phyloP scores from a whole-genome alignment of 176 grass and related monocot genomes.

The Ensete glaucum region DNA sequence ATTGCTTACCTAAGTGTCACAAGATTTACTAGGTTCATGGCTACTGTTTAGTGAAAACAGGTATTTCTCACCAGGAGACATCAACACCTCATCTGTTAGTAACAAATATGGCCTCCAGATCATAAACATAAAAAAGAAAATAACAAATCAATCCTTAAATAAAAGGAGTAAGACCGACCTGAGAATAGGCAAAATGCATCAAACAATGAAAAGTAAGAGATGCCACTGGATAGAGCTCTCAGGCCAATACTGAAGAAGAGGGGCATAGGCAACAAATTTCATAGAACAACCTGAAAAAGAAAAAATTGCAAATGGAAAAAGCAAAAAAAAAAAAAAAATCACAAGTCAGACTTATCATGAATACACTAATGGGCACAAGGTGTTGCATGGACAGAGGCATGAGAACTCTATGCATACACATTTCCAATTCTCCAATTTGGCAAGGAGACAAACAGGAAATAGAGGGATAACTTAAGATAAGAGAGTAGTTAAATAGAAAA shows the following conservation, averaged over 20 bases:
- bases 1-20: conserved; percentile 60
- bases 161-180: conserved; percentile 30
- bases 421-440: background rate
- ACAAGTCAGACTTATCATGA: too few relatives aligned
- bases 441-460: background rate
- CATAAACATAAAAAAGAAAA: conserved; percentile 4
- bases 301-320: too few relatives aligned
- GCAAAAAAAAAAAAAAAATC: too few relatives aligned
- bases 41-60: conserved; percentile 71
- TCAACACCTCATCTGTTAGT: conserved; percentile 70
- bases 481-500: background rate
- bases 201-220: conserved; percentile 62
- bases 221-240: conserved; percentile 96
- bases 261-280: too few relatives aligned
- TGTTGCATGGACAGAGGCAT: too few relatives aligned
- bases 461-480: background rate
- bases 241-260: conserved; percentile 63
- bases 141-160: too few relatives aligned
- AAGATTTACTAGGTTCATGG: conserved; percentile 81
- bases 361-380: too few relatives aligned
- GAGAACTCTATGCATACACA: background rate
- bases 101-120: conserved; percentile 7
- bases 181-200: conserved; percentile 64
- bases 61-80: conserved; percentile 81
- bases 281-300: too few relatives aligned